A percentile compares a stretch with the other conserved stretches of the same genome.
Evolutionary conservation across 129 eudicot species (phyloP).

Genomic region (Oenanthe sinensis): DNA sequence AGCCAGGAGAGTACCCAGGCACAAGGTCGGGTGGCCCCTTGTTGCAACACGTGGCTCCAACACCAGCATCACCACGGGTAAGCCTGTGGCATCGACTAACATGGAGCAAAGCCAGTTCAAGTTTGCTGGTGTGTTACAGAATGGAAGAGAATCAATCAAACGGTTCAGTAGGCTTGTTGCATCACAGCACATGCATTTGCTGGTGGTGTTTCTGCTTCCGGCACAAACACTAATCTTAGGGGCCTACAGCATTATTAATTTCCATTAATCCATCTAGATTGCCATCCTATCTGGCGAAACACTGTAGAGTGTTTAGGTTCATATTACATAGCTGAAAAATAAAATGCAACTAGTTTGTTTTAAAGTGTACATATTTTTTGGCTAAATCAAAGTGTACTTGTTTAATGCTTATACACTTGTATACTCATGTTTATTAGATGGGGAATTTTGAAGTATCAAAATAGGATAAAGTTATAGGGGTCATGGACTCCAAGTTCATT

Average conservation of each 20-base stretch:
- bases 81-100: slow-evolving; percentile 20
- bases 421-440: neutral
- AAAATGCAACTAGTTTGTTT: neutral
- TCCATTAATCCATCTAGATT: slow-evolving; percentile 6
- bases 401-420: neutral
- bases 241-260: slow-evolving; percentile 20
- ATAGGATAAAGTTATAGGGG: neutral
- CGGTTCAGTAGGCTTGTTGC: slow-evolving; percentile 66
- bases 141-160: slow-evolving; percentile 50
- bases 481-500: too few relatives aligned
- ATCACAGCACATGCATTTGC: slow-evolving; percentile 71
- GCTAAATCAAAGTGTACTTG: neutral
- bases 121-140: slow-evolving; percentile 40
- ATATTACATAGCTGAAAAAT: neutral
- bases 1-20: slow-evolving; percentile 36
- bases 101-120: slow-evolving; percentile 28
- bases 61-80: slow-evolving; percentile 15
- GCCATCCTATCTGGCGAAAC: neutral
- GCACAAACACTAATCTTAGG: slow-evolving; percentile 51
- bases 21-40: slow-evolving; percentile 75
- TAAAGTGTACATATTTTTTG: too few relatives aligned
- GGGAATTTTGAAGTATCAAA: neutral
- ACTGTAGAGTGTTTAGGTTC: neutral
- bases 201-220: slow-evolving; percentile 61
- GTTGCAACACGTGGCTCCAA: slow-evolving; percentile 35